Conservation (phyloP, 2,329 filamentous ascomycete species). For the Colletotrichum incanum region DNA sequence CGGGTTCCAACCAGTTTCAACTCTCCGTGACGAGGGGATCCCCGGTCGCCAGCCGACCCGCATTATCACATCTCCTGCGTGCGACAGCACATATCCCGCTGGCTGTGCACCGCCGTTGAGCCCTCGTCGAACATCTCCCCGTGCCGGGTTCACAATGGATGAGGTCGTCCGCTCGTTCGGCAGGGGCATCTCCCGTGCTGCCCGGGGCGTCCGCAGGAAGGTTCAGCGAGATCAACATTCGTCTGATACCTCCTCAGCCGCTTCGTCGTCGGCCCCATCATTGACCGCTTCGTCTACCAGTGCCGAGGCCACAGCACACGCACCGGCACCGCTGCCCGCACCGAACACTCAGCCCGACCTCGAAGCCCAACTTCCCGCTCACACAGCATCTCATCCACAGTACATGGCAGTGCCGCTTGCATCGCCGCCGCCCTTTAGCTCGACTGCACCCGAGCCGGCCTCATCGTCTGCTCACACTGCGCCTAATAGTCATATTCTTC, state of each 20-base stretch:
- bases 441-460: slow-evolving; percentile 21
- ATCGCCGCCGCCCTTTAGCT: slow-evolving; percentile 29
- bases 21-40: slow-evolving; percentile 36
- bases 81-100: slow-evolving; percentile 15
- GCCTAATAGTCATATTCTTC: slow-evolving; percentile 24
- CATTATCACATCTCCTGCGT: neutral
- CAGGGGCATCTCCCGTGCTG: slow-evolving; percentile 38
- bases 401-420: slow-evolving; percentile 31
- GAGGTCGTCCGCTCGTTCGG: slow-evolving; percentile 37
- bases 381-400: slow-evolving; percentile 25
- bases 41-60: slow-evolving; percentile 33
- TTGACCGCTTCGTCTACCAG: slow-evolving; percentile 34
- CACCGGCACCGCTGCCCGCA: slow-evolving; percentile 1
- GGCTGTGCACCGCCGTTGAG: slow-evolving; percentile 7
- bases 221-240: slow-evolving; percentile 31
- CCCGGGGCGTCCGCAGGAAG: slow-evolving; percentile 33
- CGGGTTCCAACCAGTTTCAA: slow-evolving; percentile 43
- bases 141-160: slow-evolving; percentile 36
- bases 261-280: slow-evolving; percentile 35
- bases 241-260: slow-evolving; percentile 13
- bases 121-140: slow-evolving; percentile 5
- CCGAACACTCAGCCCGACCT: slow-evolving; percentile 35
- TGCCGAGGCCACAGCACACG: slow-evolving; percentile 34
- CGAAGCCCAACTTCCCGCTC: slow-evolving; percentile 35
- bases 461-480: slow-evolving; percentile 26